Percentiles rank a stretch among this genome's conserved stretches.
These are phyloP conservation scores for Botryosphaeria dothidea DNA, from an alignment of 2,329 filamentous ascomycete species.

Conservation along the genomic window DNA sequence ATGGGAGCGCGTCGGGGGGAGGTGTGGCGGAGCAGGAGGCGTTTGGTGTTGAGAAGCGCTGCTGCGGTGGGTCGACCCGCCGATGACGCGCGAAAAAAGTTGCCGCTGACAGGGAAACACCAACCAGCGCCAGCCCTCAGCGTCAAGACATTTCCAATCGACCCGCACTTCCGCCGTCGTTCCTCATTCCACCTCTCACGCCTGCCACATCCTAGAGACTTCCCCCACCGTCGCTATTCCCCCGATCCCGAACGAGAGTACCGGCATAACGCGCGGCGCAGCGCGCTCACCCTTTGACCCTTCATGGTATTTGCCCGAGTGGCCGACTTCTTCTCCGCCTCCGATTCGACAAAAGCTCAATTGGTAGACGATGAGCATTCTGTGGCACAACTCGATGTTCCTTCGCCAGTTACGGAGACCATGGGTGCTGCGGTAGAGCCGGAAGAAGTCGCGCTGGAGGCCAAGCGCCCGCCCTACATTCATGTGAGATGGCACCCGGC, in stretches of 20 bases:
- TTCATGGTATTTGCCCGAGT: conserved; percentile 53
- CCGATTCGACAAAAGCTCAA: conserved; percentile 32
- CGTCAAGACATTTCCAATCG: conserved; percentile 5
- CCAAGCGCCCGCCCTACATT: conserved; percentile 49
- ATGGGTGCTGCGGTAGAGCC: conserved; percentile 23
- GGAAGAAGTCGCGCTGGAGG: conserved; percentile 41
- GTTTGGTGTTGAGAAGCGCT: neutral
- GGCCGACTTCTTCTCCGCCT: conserved; percentile 48
- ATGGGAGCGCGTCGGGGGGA: neutral
- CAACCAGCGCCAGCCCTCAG: conserved; percentile 2
- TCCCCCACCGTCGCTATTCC: neutral
- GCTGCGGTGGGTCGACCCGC: neutral
- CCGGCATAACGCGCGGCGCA: conserved; percentile 5
- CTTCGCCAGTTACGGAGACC: conserved; percentile 25
- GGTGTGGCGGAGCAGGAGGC: neutral
- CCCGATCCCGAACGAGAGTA: neutral
- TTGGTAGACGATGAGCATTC: conserved; percentile 41
- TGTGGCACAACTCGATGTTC: conserved; percentile 27
- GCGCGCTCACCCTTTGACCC: conserved; percentile 20
- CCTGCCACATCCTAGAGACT: neutral
- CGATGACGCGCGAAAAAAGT: conserved; percentile 20
- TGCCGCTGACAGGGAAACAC: conserved; percentile 8
- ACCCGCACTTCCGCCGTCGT: neutral
- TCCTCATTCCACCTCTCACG: conserved; percentile 1
- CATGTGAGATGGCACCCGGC: conserved; percentile 39